These are phyloP conservation scores for Pleurotus djamor DNA, from an alignment of 768 basidiomycete species.

Conservation along the genomic window DNA sequence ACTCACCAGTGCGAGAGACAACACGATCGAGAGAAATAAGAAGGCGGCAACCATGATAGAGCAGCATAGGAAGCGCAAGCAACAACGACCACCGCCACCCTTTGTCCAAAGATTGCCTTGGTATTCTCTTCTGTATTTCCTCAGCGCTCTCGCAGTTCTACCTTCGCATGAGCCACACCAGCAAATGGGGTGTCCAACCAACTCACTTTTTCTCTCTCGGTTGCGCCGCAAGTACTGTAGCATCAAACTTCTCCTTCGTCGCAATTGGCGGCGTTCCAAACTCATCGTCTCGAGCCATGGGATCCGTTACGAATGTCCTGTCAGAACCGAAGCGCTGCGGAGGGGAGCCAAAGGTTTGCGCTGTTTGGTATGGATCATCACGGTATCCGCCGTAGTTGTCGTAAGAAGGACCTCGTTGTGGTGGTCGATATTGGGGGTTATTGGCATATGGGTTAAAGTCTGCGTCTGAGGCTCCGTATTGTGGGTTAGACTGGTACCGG, in stretches of 20 bases:
- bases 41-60: constrained; percentile 65
- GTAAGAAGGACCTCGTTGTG: constrained; percentile 25
- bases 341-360: neutral
- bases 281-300: constrained; percentile 9
- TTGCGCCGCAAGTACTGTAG: constrained; percentile 37
- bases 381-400: constrained; percentile 34
- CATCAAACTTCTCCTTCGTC: constrained; percentile 35
- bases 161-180: neutral
- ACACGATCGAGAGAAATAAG: constrained; percentile 60
- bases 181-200: neutral
- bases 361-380: constrained; percentile 29
- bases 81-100: constrained; percentile 60
- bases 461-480: constrained; percentile 25
- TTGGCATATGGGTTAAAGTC: constrained; percentile 45
- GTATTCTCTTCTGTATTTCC: constrained; percentile 51
- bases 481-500: constrained; percentile 12
- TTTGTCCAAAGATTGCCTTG: constrained; percentile 71
- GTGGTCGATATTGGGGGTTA: constrained; percentile 42
- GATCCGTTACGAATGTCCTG: neutral
- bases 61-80: constrained; percentile 76
- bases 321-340: constrained; percentile 11
- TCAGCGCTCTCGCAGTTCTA: constrained; percentile 40
- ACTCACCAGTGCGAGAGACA: constrained; percentile 68
- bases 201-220: constrained; percentile 25
- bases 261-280: constrained; percentile 5